Evolutionary conservation across 306 rosid species (phyloP), one percentile per base, ranked within the genome.

Genomic region (Lathyrus oleraceus): DNA sequence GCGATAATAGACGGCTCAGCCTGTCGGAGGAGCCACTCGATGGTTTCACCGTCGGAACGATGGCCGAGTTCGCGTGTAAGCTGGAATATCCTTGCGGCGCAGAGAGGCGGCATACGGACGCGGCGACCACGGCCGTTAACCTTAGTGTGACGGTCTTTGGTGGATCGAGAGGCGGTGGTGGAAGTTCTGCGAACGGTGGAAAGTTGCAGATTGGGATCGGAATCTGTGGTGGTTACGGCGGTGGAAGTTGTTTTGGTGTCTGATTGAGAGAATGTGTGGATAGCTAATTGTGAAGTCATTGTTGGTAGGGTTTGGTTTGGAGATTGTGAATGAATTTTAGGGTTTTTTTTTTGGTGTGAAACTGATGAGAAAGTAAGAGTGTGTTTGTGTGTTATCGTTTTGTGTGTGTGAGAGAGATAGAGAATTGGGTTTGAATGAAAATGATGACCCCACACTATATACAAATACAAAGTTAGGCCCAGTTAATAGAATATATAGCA

Each of bases 91-190:
- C 97, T 76, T 2, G 98, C 96, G 20, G 98, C 96, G 38, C 96
- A 88, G 75, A 94, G 90, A 1, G 97, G 92, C 3, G 98, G 97
- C 98, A 94, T 94, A 6, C 98, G 90, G 38, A 94, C 87, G 1
- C 97, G 88, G 21, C 97, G 97, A 20, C 98, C 97, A 0, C 98
- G 83, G 40, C 98, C 98, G 79, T 94, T 87, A 17, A 94, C 98
- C 71, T 94, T 94, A 40, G 91, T 88, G 87, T 94, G 98, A 14
- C 98, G 95, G 82, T 94, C 98, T 57, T 69, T 88, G 36, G 88
- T 67, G 45, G 90, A 77, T 40, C 79, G 87, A 7, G 87, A 4
- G 47, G 77, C 36, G 65, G 72, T 20, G 49, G 76, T 0, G 61
- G 78, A 12, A 0, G 61, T 25, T 3, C 12, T 57, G 60, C 74